Evolutionary conservation across 306 rosid genomes (phyloP), one percentile per base, ranked within the genome.

Genomic region (Canavalia ensiformis): DNA sequence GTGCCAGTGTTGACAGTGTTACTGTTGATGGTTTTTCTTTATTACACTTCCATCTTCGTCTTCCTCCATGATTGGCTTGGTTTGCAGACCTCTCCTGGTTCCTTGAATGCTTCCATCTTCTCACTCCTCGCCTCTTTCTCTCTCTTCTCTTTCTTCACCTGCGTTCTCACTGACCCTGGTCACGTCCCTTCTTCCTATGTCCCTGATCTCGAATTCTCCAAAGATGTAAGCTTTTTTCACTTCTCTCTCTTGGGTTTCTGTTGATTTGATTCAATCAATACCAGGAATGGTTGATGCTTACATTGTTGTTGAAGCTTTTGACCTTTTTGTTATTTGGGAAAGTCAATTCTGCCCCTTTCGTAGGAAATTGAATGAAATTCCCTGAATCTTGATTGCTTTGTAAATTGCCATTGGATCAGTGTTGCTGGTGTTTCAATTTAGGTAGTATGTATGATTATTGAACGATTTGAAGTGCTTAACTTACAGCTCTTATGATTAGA

Each of bases 91-190:
- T 91, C 92, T 5, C 87, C 91, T 72, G 98, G 95, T 30, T 81
- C 86, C 59, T 71, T 92, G 78, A 90, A 90, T 84, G 81, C 90
- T 59, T 50, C 78, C 72, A 46, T 90, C 76, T 89, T 92, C 89
- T 72, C 94, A 69, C 71, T 81, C 66, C 42, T 91, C 29, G 86
- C 85, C n/a, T 86, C 85, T 70, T 83, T 92, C 10, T 84, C 85
- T 84, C 80, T 92, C 58, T 84, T 92, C 88, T 91, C 97, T 83
- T 92, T 94, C 90, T 81, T 80, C 42, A 74, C 77, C 4, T 90
- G 97, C 80, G 95, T 94, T 82, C 83, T 94, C 59, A 85, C 85
- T 31, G 94, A 92, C 76, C 97, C 98, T 13, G 98, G 98, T 54
- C 75, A 80, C 6, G 88, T 89, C 31, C 93, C 98, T 7, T 77